A percentile compares a stretch with the other conserved stretches of the same genome.
These are phyloP conservation scores for Rhodamnia rubescens DNA, from an alignment of 345 rosid genomes.

Conservation along the genomic window DNA sequence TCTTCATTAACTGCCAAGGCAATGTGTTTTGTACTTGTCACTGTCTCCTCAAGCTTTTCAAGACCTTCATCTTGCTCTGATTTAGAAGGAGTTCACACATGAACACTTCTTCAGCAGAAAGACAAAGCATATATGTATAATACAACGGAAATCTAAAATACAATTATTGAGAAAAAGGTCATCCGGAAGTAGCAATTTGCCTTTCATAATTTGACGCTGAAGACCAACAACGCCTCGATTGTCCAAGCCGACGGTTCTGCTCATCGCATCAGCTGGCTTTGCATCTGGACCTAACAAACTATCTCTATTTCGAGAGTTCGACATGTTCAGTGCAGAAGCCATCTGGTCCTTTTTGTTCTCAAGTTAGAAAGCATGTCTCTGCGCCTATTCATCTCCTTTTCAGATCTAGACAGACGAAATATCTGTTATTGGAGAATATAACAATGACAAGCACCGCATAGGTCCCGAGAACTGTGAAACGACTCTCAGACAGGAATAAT, in stretches of 20 bases:
- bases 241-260: constrained; percentile 23
- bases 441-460: not conserved
- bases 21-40: constrained; percentile 35
- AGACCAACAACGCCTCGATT: constrained; percentile 31
- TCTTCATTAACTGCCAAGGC: constrained; percentile 40
- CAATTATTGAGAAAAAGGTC: not conserved
- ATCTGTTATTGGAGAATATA: not conserved
- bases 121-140: not conserved
- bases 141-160: not conserved
- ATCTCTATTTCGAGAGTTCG: constrained; percentile 28
- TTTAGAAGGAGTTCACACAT: not conserved
- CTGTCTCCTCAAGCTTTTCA: constrained; percentile 32
- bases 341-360: constrained; percentile 26
- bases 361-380: constrained; percentile 24
- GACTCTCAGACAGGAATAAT: not conserved
- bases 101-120: not conserved
- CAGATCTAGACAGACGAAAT: constrained; percentile 10
- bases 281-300: constrained; percentile 32
- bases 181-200: not conserved
- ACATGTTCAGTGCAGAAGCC: constrained; percentile 28
- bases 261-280: constrained; percentile 13
- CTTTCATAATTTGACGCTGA: constrained; percentile 35
- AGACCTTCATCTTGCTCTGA: constrained; percentile 45
- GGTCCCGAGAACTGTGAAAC: not conserved
- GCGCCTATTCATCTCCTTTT: constrained; percentile 36